Evolutionary conservation across 441 rosid genomes (phyloP), one percentile per base, ranked within the genome.

Genomic region (Bocquillonia castaneifolia): DNA sequence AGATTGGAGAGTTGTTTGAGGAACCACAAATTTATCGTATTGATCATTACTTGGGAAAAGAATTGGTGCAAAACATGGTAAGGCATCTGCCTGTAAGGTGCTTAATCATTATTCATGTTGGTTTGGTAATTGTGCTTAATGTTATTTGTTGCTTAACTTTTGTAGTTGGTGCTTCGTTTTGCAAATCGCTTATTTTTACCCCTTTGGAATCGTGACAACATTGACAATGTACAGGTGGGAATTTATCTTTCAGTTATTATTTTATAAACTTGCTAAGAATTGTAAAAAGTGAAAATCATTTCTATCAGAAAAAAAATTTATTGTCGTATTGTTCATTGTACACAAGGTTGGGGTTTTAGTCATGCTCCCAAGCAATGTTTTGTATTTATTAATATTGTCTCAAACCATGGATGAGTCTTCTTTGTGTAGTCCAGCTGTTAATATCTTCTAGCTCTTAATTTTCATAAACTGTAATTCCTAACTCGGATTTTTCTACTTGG

Each of bases 141-240:
- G 60, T 63, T 61, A 28, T 59, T 47, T 68, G 70, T 68, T 42
- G 44, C 70, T 79, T 55, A n/a, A 31, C 48, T 64, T 59, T 66
- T 75, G 73, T 82, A 94, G 99, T 72, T 94, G 86, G 99, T 94
- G 15, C 92, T 94, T 63, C 97, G 98, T 63, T 92, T 94, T 86
- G 96, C 99, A 57, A 94, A 94, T 84, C 97, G 99, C 59, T 80
- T 94, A 58, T 90, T 94, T 75, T 64, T 94, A 80, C 99, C 99
- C 34, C 97, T 94, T n/a, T 92, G 98, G 98, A 94, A 94, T 76
- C 98, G 99, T 5, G 99, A 92, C 84, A 90, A 95, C 79, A 95
- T 95, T 55, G 91, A 78, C 56, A 95, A 95, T 59, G 92, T 95
- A 50, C 99, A 95, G 93, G 99, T 90, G 60, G 80, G 85, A 72